Percentiles rank a stretch among this genome's conserved stretches.
phyloP scores from a whole-genome alignment of 2,329 filamentous ascomycete genomes.

The Neonectria magnoliae region DNA sequence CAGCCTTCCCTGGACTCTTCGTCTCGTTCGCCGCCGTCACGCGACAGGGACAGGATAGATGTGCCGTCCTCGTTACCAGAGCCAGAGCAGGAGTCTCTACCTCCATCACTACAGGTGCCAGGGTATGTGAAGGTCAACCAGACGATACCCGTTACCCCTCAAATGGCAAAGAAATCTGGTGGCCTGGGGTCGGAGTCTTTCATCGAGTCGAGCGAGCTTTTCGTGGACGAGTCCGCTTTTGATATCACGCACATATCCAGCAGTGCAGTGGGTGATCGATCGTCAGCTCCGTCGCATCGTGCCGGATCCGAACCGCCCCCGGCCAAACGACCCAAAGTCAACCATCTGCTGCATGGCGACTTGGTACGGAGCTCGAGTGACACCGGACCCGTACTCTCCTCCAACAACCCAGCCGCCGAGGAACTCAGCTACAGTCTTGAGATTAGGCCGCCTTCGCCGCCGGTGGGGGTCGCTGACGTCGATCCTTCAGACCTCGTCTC shows the following conservation, averaged over 20 bases:
- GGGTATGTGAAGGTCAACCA: slow-evolving; percentile 17
- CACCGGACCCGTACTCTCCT: slow-evolving; percentile 33
- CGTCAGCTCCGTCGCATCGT: slow-evolving; percentile 31
- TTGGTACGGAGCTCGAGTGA: slow-evolving; percentile 46
- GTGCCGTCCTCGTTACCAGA: slow-evolving; percentile 42
- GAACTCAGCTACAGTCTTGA: slow-evolving; percentile 51
- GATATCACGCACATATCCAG: slow-evolving; percentile 49
- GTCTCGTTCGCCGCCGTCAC: slow-evolving; percentile 18
- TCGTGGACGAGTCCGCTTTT: slow-evolving; percentile 24
- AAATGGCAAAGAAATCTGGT: not conserved
- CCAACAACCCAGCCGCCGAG: slow-evolving; percentile 24
- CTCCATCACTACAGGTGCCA: not conserved
- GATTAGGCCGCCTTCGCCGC: slow-evolving; percentile 65
- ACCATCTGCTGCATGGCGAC: slow-evolving; percentile 25
- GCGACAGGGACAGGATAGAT: slow-evolving; percentile 3
- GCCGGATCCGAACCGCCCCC: slow-evolving; percentile 46
- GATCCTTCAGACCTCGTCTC: slow-evolving; percentile 65
- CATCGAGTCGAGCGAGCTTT: slow-evolving; percentile 14
- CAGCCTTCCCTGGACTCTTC: slow-evolving; percentile 38
- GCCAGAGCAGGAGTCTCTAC: slow-evolving; percentile 23
- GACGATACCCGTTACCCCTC: slow-evolving; percentile 42
- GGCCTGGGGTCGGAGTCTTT: slow-evolving; percentile 1
- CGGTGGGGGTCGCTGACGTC: slow-evolving; percentile 58
- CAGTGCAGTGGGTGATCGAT: slow-evolving; percentile 38
- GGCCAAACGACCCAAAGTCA: slow-evolving; percentile 41